phyloP scores from a whole-genome alignment of 2,329 filamentous ascomycete genomes.

The Penicillium hesseltinei region DNA sequence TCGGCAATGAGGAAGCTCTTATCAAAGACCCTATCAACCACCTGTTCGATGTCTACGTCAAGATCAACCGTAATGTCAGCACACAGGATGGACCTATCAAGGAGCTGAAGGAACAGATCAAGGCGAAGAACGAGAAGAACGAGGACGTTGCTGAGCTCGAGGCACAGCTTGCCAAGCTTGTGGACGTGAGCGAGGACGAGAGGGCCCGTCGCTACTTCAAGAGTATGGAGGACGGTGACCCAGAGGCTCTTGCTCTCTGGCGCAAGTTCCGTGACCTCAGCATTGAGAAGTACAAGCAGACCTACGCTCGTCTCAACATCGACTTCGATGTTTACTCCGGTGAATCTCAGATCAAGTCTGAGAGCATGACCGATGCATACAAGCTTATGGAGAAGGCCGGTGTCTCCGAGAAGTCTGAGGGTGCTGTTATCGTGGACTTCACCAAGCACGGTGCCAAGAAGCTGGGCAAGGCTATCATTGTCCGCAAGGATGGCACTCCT shows the following conservation, averaged over 20 bases:
- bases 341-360: conserved; percentile 64
- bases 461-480: conserved; percentile 64
- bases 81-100: conserved; percentile 59
- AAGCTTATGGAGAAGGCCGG: conserved; percentile 58
- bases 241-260: conserved; percentile 60
- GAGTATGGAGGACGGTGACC: conserved; percentile 64
- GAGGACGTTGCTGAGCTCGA: conserved; percentile 51
- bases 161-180: conserved; percentile 48
- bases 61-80: conserved; percentile 58
- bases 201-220: conserved; percentile 64
- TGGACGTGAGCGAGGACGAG: conserved; percentile 57
- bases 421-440: conserved; percentile 67
- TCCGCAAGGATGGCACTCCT: conserved; percentile 66
- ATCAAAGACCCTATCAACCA: conserved; percentile 63
- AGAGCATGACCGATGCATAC: conserved; percentile 62
- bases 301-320: conserved; percentile 64
- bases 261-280: conserved; percentile 62
- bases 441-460: conserved; percentile 66
- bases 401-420: conserved; percentile 63
- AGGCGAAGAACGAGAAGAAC: conserved; percentile 48
- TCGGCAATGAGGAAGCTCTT: conserved; percentile 60
- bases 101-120: conserved; percentile 52
- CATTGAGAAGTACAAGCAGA: conserved; percentile 63
- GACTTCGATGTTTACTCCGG: conserved; percentile 66
- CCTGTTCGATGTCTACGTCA: conserved; percentile 65